Evolutionary conservation across 176 grass and related monocot genomes (phyloP).

Genomic region (Raddia distichophylla): DNA sequence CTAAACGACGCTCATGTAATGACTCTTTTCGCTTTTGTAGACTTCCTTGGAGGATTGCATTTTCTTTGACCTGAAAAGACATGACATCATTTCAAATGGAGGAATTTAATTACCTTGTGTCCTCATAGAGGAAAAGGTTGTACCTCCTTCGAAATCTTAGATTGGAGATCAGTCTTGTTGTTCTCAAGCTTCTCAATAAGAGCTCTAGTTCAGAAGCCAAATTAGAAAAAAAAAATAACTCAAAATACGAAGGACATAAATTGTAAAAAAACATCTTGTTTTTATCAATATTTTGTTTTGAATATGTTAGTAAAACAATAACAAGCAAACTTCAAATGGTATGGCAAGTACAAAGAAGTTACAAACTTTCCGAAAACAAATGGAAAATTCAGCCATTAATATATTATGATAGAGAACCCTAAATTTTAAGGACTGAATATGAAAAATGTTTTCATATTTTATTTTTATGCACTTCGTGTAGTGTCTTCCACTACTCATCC

Average conservation of each 20-base stretch:
- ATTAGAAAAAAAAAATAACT: constrained; percentile 39
- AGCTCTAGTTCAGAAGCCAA: constrained; percentile 46
- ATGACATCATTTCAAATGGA: constrained; percentile 42
- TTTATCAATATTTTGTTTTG: background rate
- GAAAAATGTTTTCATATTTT: constrained; percentile 28
- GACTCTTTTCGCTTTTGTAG: constrained; percentile 66
- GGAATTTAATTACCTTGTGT: constrained; percentile 32
- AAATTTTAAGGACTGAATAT: constrained; percentile 15
- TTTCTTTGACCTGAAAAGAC: constrained; percentile 76
- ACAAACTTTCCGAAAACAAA: constrained; percentile 23
- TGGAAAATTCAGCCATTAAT: constrained; percentile 2
- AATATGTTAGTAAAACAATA: background rate
- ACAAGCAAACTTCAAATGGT: constrained; percentile 20
- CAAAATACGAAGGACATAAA: constrained; percentile 12
- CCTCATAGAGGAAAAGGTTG: constrained; percentile 27
- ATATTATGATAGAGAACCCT: constrained; percentile 38
- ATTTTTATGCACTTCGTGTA: constrained; percentile 20
- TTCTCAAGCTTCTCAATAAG: constrained; percentile 74
- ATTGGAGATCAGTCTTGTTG: constrained; percentile 77
- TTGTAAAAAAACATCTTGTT: background rate
- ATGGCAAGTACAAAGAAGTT: constrained; percentile 16
- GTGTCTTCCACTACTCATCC: background rate
- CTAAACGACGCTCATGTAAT: constrained; percentile 64
- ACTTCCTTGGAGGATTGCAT: constrained; percentile 66
- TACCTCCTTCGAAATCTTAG: constrained; percentile 87